Evolutionary conservation across 495 filamentous ascomycete genomes (phyloP).

Genomic region (Sporormia fimetaria): DNA sequence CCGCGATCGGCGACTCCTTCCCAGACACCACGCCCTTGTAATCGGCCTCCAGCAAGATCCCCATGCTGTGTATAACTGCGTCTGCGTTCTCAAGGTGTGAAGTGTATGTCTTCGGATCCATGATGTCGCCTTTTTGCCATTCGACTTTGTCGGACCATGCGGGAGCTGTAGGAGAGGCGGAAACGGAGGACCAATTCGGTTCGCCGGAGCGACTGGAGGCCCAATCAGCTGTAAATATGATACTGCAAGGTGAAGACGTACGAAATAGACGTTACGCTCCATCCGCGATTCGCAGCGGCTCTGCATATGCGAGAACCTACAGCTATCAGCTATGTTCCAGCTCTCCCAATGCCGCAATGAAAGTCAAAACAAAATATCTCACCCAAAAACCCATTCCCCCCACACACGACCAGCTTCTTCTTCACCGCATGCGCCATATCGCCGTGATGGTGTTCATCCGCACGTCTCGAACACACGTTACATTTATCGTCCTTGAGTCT

Average conservation of each 20-base stretch:
- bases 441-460: too few relatives aligned
- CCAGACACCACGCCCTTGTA: constrained; percentile 89
- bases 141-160: constrained; percentile 69
- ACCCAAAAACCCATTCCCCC: constrained; percentile 90
- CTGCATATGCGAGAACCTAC: constrained; percentile 80
- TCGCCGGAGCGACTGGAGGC: constrained; percentile 66
- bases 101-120: constrained; percentile 67
- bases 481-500: too few relatives aligned
- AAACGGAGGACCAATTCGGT: constrained; percentile 69
- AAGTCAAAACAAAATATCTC: constrained; percentile 15
- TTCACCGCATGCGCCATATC: constrained; percentile 33
- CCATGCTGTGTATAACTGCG: constrained; percentile 84
- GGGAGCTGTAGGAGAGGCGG: constrained; percentile 60
- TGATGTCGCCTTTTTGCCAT: constrained; percentile 80
- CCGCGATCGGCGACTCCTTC: constrained; percentile 60
- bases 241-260: constrained; percentile 28
- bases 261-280: constrained; percentile 86
- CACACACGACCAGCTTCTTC: constrained; percentile 76
- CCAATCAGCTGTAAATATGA: not conserved
- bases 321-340: constrained; percentile 1
- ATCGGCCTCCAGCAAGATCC: constrained; percentile 93
- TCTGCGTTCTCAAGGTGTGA: constrained; percentile 59
- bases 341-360: constrained; percentile 7
- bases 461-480: too few relatives aligned
- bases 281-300: constrained; percentile 66